These are phyloP conservation scores for Schwanniomyces etchellsii DNA, from an alignment of 1,139 yeast species.

Conservation along the genomic window DNA sequence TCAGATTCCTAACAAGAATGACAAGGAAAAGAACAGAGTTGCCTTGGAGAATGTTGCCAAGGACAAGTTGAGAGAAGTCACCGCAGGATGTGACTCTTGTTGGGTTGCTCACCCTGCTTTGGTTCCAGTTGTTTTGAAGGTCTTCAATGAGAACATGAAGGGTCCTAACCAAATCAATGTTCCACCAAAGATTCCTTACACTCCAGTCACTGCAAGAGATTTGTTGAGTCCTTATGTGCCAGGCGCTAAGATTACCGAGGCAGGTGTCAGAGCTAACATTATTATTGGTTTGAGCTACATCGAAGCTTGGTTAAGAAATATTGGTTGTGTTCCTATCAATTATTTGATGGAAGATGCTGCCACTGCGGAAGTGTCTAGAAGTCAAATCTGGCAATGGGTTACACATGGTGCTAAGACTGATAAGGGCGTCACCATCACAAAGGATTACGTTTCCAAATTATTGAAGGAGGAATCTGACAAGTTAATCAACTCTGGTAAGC, in stretches of 20 bases:
- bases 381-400: slow-evolving; percentile 83
- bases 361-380: slow-evolving; percentile 80
- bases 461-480: slow-evolving; percentile 60
- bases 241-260: slow-evolving; percentile 61
- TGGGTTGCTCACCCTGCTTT: slow-evolving; percentile 83
- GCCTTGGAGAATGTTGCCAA: slow-evolving; percentile 70
- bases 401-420: slow-evolving; percentile 64
- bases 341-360: slow-evolving; percentile 87
- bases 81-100: slow-evolving; percentile 75
- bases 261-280: slow-evolving; percentile 67
- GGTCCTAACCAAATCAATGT: slow-evolving; percentile 76
- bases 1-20: slow-evolving; percentile 71
- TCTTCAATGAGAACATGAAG: slow-evolving; percentile 77
- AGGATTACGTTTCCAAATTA: slow-evolving; percentile 49
- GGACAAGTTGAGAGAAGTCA: slow-evolving; percentile 71
- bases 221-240: slow-evolving; percentile 66
- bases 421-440: slow-evolving; percentile 52
- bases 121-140: slow-evolving; percentile 69
- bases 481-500: slow-evolving; percentile 40
- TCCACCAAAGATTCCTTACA: slow-evolving; percentile 44
- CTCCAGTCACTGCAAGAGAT: slow-evolving; percentile 57
- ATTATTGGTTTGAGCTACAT: slow-evolving; percentile 71
- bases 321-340: slow-evolving; percentile 80
- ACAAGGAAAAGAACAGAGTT: slow-evolving; percentile 53
- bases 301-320: slow-evolving; percentile 79